These are phyloP conservation scores for Aspergillus mulundensis DNA, from an alignment of 495 filamentous ascomycete species.

Conservation along the genomic window DNA sequence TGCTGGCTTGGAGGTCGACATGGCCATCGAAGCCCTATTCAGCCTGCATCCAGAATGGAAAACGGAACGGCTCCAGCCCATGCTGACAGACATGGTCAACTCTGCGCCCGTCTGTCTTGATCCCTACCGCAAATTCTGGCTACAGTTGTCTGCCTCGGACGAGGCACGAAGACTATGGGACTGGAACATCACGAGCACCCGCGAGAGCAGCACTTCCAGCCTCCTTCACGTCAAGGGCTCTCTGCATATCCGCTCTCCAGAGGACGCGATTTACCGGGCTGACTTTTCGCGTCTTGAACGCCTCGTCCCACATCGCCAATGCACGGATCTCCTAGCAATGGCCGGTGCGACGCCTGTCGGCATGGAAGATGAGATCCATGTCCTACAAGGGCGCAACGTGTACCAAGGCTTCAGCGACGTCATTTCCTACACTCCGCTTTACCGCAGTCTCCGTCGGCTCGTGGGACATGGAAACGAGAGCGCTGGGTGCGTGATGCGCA, in stretches of 20 bases:
- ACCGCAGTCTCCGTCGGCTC: constrained; percentile 39
- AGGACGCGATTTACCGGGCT: neutral
- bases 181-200: constrained; percentile 34
- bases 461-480: constrained; percentile 35
- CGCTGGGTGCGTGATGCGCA: constrained; percentile 26
- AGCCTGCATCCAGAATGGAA: constrained; percentile 31
- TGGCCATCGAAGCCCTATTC: constrained; percentile 41
- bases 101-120: constrained; percentile 37
- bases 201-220: neutral
- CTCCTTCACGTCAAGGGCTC: constrained; percentile 6
- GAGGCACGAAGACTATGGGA: constrained; percentile 26
- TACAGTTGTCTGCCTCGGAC: neutral
- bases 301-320: constrained; percentile 33
- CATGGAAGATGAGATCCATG: constrained; percentile 27
- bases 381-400: constrained; percentile 44
- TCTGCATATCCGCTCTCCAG: neutral
- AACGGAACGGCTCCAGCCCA: constrained; percentile 21
- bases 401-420: constrained; percentile 42
- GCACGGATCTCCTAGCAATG: constrained; percentile 30
- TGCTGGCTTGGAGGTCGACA: constrained; percentile 38
- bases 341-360: constrained; percentile 42
- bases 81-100: constrained; percentile 30
- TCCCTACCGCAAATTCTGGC: constrained; percentile 27
- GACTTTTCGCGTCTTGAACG: constrained; percentile 43
- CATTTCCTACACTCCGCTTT: constrained; percentile 40